Evolutionary conservation across 805 yeast species (phyloP), one percentile per base, ranked within the genome.

Genomic region (Wickerhamomyces kurtzmanii): DNA sequence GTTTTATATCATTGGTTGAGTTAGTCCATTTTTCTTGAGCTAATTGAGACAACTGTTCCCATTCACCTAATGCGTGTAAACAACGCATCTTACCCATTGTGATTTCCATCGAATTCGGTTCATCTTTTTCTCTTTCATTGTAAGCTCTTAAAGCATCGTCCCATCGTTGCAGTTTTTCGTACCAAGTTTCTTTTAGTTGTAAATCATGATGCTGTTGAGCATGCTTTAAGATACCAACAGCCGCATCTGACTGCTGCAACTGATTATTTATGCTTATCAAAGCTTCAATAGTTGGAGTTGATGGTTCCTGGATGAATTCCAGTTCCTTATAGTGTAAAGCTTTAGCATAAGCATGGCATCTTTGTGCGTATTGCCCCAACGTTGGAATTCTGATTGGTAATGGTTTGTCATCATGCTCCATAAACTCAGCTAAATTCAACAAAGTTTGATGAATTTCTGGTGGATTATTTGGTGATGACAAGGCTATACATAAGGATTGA

Each of bases 11-110:
- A 17, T 75, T 65, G 2, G 83, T 63, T 1, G 94, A 70, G 17
- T 65, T 60, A 12, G 59, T 62, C 99, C 99, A 91, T 47, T 83
- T 85, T 23, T 75, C 77, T 40, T 75, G 78, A 0, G 96, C 95
- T 31, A 91, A 58, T 34, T 79, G 81, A 8, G 93, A 77, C 15
- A 93, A 61, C 40, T 79, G 81, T 37, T 89, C 97, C 97, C 98
- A 93, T 54, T 91, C 96, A 27, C 98, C 98, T n/a, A 91, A 61
- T 0, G 99, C 99, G 57, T 91, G 96, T 36, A 89, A 61, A 54
- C 97, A 87, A 54, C 97, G 71, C 96, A 91, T 85, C 47, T 89
- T 87, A 59, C 99, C 99, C 87, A 89, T 77, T 5, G 89, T 81
- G 1, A 86, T 78, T 38, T 89, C 97, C 59, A 81, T 72, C 17